Evolutionary conservation across 768 basidiomycete genomes (phyloP).

Genomic region (Tricholoma matsutake): DNA sequence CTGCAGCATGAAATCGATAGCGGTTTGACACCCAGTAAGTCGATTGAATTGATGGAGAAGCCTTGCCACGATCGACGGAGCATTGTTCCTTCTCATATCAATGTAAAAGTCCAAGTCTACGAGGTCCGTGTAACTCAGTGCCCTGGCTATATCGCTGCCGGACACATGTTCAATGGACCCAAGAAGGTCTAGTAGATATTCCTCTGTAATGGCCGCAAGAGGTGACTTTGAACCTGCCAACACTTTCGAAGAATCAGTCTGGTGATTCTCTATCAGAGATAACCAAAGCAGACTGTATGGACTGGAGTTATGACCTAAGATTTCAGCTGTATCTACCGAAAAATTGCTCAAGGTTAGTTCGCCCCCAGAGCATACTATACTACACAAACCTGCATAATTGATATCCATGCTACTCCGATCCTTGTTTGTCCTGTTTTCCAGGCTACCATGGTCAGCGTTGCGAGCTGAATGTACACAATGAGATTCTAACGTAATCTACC

Average conservation of each 20-base stretch:
- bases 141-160: not conserved
- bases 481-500: not conserved
- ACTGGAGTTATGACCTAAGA: not conserved
- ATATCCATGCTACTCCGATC: not conserved
- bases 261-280: not conserved
- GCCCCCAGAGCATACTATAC: not conserved
- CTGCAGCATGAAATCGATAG: not conserved
- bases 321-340: not conserved
- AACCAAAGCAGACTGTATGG: not conserved
- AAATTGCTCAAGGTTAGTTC: too few species aligned
- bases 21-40: not conserved
- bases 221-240: not conserved
- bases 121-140: not conserved
- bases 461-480: not conserved
- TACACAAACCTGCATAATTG: not conserved
- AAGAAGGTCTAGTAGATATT: not conserved
- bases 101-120: not conserved
- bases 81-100: not conserved
- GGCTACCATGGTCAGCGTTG: not conserved
- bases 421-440: not conserved
- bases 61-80: not conserved
- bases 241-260: too few species aligned
- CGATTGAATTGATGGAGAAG: not conserved
- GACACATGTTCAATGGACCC: not conserved
- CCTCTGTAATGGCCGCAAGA: not conserved